Base-by-base conservation (phyloP, 1,284 basidiomycete genomes). In the Fomes fomentarius region DNA sequence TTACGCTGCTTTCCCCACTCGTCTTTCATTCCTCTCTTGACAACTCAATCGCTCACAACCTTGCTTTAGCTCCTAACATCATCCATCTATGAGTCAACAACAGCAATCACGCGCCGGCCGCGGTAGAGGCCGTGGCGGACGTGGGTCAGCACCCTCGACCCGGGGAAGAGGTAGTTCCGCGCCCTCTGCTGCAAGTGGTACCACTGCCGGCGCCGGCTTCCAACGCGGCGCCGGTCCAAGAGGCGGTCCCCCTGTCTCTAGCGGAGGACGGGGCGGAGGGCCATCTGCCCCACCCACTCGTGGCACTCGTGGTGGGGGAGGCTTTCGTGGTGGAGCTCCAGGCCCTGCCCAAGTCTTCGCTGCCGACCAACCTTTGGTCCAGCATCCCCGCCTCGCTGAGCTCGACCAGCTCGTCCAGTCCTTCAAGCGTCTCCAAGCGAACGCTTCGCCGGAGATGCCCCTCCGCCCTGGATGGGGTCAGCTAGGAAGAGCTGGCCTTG, bases 381-480 rank as follows among this genome's bases (percentile, higher is more conserved):
- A 81, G 54, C 77, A 83, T 48, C 59, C 73, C 2, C 77, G 78
- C 17, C 75, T 84, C 4, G 52, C 68, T 1, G 65, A 74, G 9
- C 54, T 72, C 8, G 67, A 74, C 35, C 66, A 73, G 17, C 75
- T 86, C n/a, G 70, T 86, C 24, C 63, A 68, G 1, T 69, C 75
- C 0, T 80, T 88, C 67, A 77, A 75, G 34, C 63, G 64, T 0
- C 33, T 71, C 7, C 56, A 70, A 12, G 62, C 70, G 1, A 55
- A 66, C n/a, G n/a, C n/a, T n/a, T n/a, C n/a, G 14, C 71, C 74
- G 2, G 74, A 77, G 8, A 80, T 80, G 11, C 88, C 87, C 5
- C 71, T 82, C 3, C 82, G 89, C 8, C 87, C 87, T 0, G 84
- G 84, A 0, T 91, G 77, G 58, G 89, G 89, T 8, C 86, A 79